These are phyloP conservation scores for Penicillium glabrum DNA, from an alignment of 2,329 filamentous ascomycete genomes.

Conservation along the genomic window DNA sequence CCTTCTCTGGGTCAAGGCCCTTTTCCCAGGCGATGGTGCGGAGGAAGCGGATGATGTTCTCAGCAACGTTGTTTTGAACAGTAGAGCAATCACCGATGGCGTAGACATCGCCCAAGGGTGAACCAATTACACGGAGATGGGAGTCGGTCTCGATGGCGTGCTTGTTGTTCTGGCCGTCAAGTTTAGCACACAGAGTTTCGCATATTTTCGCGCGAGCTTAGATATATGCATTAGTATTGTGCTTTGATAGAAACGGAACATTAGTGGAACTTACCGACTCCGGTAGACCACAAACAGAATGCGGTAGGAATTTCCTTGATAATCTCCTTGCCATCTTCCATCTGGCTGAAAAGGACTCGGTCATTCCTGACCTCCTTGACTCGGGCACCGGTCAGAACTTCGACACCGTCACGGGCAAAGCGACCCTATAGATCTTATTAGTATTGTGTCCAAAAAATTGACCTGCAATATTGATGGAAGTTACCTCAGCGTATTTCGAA, in stretches of 20 bases:
- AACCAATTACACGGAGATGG: conserved; percentile 83
- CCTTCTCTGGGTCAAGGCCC: conserved; percentile 83
- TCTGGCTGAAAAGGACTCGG: conserved; percentile 86
- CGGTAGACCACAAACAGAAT: conserved; percentile 97
- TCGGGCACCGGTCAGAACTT: conserved; percentile 87
- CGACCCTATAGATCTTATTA: conserved; percentile 53
- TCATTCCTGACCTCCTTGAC: conserved; percentile 85
- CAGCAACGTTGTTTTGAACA: conserved; percentile 94
- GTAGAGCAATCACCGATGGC: conserved; percentile 95
- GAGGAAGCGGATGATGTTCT: conserved; percentile 86
- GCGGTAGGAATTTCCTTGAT: conserved; percentile 93
- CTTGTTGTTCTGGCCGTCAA: conserved; percentile 78
- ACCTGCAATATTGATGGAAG: not conserved
- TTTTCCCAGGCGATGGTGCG: conserved; percentile 88
- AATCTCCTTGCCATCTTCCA: conserved; percentile 70
- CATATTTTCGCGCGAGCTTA: conserved; percentile 74
- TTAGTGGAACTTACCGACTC: conserved; percentile 58
- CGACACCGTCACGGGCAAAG: conserved; percentile 86
- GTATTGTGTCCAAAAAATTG: not conserved
- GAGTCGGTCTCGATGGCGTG: conserved; percentile 94
- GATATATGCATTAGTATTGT: conserved; percentile 2
- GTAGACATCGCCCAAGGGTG: conserved; percentile 91
- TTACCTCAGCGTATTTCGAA: conserved; percentile 80
- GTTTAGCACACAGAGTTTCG: conserved; percentile 72
- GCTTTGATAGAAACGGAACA: not conserved